A percentile compares a stretch with the other conserved stretches of the same genome.
These are phyloP conservation scores for Nigrospora oryzae DNA, from an alignment of 2,329 filamentous ascomycete genomes.

Conservation along the genomic window DNA sequence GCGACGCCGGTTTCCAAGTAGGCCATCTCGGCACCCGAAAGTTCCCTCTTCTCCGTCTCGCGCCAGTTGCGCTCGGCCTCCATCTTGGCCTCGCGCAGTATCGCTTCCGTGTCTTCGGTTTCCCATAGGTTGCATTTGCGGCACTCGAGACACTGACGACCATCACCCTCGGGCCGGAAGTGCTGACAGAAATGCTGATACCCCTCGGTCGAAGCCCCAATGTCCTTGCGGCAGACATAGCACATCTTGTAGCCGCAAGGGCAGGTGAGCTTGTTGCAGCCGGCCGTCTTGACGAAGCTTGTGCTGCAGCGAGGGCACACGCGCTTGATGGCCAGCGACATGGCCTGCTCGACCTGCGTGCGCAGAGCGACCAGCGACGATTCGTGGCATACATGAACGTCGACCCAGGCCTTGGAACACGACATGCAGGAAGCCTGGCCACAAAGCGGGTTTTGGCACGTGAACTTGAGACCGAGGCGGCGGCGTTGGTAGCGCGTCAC, in stretches of 20 bases:
- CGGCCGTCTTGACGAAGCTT: constrained; percentile 84
- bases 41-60: constrained; percentile 50
- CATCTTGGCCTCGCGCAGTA: constrained; percentile 59
- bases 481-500: constrained; percentile 61
- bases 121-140: constrained; percentile 74
- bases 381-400: constrained; percentile 87
- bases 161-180: constrained; percentile 74
- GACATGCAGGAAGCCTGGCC: constrained; percentile 65
- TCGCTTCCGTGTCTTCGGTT: constrained; percentile 62
- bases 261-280: constrained; percentile 96
- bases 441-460: constrained; percentile 65
- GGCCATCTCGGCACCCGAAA: constrained; percentile 45
- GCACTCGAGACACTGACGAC: constrained; percentile 66
- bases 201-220: constrained; percentile 54
- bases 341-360: constrained; percentile 84
- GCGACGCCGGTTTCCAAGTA: constrained; percentile 46
- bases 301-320: constrained; percentile 89
- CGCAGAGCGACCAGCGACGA: constrained; percentile 73
- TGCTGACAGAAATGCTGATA: constrained; percentile 96
- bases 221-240: constrained; percentile 82
- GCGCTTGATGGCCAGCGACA: constrained; percentile 88
- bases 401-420: constrained; percentile 75
- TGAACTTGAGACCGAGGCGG: constrained; percentile 67
- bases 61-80: constrained; percentile 67
- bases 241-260: constrained; percentile 97